These are phyloP conservation scores for Candida adriatica DNA, from an alignment of 805 yeast species.

Conservation along the genomic window DNA sequence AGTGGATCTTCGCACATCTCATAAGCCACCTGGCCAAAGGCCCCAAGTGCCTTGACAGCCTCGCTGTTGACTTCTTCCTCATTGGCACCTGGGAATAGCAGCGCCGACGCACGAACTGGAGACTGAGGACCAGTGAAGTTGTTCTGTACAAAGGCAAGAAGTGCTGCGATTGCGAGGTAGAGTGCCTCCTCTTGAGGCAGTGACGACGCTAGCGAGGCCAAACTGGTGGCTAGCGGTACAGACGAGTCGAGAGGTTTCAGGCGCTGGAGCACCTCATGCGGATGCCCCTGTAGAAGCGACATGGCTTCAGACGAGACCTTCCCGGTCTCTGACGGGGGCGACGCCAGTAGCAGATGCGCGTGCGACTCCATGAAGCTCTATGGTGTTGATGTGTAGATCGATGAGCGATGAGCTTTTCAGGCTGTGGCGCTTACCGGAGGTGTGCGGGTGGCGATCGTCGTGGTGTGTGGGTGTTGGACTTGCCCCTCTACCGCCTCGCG, in stretches of 20 bases:
- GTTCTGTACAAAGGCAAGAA: conserved; percentile 65
- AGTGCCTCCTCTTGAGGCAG: conserved; percentile 9
- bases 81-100: conserved; percentile 17
- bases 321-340: conserved; percentile 8
- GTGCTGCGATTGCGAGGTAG: conserved; percentile 41
- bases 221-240: too few species aligned
- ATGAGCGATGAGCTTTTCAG: too few species aligned
- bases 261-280: conserved; percentile 7
- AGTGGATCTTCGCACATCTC: conserved; percentile 47
- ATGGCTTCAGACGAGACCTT: conserved; percentile 5
- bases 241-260: not conserved
- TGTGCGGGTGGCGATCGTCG: too few species aligned
- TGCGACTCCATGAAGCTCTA: conserved; percentile 6
- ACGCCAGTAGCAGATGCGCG: conserved; percentile 10
- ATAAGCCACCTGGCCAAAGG: conserved; percentile 70
- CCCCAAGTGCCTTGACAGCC: conserved; percentile 34
- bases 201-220: conserved; percentile 3
- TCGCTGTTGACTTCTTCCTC: conserved; percentile 13
- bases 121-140: conserved; percentile 82
- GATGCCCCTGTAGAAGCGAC: conserved; percentile 4
- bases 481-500: too few species aligned
- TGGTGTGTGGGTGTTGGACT: too few species aligned
- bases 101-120: conserved; percentile 29
- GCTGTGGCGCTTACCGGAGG: too few species aligned
- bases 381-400: too few species aligned